Conservation (phyloP, 768 basidiomycete species). For the Trametes meyenii region DNA sequence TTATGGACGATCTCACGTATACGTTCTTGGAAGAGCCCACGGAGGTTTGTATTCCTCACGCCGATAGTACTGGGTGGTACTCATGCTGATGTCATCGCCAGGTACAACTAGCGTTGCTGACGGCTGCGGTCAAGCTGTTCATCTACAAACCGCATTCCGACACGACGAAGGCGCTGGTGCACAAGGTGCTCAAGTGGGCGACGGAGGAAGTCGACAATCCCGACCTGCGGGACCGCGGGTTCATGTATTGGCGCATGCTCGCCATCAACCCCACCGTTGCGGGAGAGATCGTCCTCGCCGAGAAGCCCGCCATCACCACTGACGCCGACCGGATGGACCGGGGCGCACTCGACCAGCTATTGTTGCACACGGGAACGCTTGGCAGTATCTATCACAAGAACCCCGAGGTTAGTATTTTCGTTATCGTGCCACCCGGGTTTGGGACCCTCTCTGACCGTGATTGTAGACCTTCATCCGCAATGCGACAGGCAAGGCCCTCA, state of each 20-base stretch:
- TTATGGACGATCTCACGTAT: conserved; percentile 89
- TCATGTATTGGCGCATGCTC: conserved; percentile 99
- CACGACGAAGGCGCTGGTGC: conserved; percentile 84
- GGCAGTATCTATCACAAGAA: conserved; percentile 99
- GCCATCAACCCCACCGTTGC: conserved; percentile 91
- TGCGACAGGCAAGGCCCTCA: conserved; percentile 78
- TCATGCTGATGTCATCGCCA: conserved; percentile 34
- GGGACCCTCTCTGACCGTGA: background rate
- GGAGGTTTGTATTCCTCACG: conserved; percentile 57
- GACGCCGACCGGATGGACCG: conserved; percentile 98
- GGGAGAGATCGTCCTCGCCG: conserved; percentile 85
- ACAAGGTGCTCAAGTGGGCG: conserved; percentile 94
- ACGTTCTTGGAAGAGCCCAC: conserved; percentile 92
- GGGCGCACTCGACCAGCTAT: conserved; percentile 90
- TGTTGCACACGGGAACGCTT: conserved; percentile 91
- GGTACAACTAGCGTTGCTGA: conserved; percentile 95
- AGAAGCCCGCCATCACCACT: conserved; percentile 96
- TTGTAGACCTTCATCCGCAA: conserved; percentile 89
- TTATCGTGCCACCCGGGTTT: background rate
- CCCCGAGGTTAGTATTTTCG: conserved; percentile 63
- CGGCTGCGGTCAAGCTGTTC: conserved; percentile 95
- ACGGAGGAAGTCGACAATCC: conserved; percentile 99
- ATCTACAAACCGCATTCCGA: conserved; percentile 86
- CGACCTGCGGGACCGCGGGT: conserved; percentile 94
- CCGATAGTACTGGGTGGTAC: background rate